Conservation (phyloP, 352 stramenopile species). For the Saprolegnia diclina region DNA sequence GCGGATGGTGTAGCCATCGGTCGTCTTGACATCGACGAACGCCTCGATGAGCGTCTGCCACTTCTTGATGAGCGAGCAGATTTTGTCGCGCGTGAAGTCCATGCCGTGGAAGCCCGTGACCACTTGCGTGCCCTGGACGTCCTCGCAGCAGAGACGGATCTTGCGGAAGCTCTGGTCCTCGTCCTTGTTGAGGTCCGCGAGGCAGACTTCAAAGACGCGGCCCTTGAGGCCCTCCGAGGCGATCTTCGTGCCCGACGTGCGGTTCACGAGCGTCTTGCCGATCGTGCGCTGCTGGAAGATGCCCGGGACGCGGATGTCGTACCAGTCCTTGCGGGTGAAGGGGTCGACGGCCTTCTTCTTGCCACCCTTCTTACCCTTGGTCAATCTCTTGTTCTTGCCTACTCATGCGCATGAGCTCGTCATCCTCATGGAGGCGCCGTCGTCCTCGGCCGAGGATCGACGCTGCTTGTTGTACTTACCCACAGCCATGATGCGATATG, state of each 20-base stretch:
- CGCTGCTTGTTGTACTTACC: conserved; percentile 26
- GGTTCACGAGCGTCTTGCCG: conserved; percentile 99
- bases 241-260: conserved; percentile 95
- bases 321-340: conserved; percentile 98
- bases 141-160: conserved; percentile 98
- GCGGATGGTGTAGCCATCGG: conserved; percentile 98
- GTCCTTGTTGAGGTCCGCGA: conserved; percentile 98
- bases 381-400: conserved; percentile 90
- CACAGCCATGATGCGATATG: conserved; percentile 43
- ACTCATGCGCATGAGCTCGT: conserved; percentile 24
- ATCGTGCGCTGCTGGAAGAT: conserved; percentile 97
- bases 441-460: background rate
- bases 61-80: conserved; percentile 99
- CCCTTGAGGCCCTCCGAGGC: conserved; percentile 97
- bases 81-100: conserved; percentile 97
- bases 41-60: conserved; percentile 99
- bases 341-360: conserved; percentile 96
- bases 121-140: conserved; percentile 91
- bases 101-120: conserved; percentile 90
- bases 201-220: conserved; percentile 98
- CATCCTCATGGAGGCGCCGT: background rate
- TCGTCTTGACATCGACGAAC: conserved; percentile 98
- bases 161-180: conserved; percentile 98
- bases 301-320: conserved; percentile 96
- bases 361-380: conserved; percentile 88